Evolutionary conservation across 768 basidiomycete genomes (phyloP).

Genomic region (Boletus rex-veris): DNA sequence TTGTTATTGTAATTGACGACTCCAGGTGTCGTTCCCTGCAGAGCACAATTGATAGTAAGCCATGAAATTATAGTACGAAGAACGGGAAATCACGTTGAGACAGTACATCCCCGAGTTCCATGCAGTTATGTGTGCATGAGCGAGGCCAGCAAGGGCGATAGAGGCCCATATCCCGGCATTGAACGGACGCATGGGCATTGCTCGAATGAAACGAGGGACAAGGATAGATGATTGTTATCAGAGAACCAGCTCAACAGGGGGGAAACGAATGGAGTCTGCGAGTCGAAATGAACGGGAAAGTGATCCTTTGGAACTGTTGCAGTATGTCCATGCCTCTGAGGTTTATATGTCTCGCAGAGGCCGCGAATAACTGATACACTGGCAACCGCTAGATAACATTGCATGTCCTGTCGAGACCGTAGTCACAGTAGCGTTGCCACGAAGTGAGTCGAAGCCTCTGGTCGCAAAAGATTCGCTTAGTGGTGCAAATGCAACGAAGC

Average conservation of each 20-base stretch:
- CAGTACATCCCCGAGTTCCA: constrained; percentile 1
- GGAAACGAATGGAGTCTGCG: neutral
- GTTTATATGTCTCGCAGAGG: constrained; percentile 5
- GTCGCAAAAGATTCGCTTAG: neutral
- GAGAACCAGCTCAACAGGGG: constrained; percentile 8
- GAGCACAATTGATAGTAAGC: neutral
- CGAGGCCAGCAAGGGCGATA: constrained; percentile 11
- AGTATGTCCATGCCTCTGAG: neutral
- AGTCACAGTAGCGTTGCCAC: neutral
- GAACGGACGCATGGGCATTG: constrained; percentile 1
- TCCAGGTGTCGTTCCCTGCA: neutral
- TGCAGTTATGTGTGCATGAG: neutral
- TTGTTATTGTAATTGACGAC: constrained; percentile 1
- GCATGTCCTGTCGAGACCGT: neutral
- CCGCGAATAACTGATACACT: neutral
- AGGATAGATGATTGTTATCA: too few relatives aligned
- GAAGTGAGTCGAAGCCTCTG: neutral
- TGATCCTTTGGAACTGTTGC: neutral
- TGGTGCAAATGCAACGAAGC: neutral
- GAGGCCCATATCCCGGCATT: constrained; percentile 1
- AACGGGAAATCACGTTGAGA: constrained; percentile 1
- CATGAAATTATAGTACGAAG: neutral
- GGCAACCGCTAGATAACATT: neutral
- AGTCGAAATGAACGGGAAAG: neutral
- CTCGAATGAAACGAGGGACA: neutral